Percentiles rank a stretch among this genome's conserved stretches.
These are phyloP conservation scores for Pyrenophora seminiperda DNA, from an alignment of 2,329 filamentous ascomycete species.

Conservation along the genomic window DNA sequence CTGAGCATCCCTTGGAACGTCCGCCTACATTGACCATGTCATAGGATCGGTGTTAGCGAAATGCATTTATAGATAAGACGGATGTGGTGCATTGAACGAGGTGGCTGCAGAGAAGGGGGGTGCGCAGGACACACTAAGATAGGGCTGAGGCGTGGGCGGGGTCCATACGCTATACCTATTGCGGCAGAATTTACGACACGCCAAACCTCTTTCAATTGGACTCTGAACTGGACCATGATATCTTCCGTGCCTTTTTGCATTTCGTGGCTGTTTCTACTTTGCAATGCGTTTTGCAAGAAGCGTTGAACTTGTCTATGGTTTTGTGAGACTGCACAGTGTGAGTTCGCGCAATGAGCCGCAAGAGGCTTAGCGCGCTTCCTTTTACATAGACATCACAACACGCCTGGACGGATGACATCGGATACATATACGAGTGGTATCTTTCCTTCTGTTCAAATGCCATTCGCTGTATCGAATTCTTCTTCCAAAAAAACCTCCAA, in stretches of 20 bases:
- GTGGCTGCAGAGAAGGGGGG: constrained; percentile 1
- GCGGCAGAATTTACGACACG: constrained; percentile 32
- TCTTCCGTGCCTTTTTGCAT: background rate
- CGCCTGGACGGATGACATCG: background rate
- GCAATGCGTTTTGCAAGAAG: too few relatives aligned
- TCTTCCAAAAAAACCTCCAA: too few relatives aligned
- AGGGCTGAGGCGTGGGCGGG: background rate
- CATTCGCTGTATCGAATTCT: background rate
- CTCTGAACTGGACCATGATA: background rate
- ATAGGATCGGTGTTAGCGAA: background rate
- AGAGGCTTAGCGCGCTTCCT: background rate
- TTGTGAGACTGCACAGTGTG: background rate
- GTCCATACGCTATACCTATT: constrained; percentile 27
- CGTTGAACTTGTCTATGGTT: background rate
- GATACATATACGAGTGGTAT: background rate
- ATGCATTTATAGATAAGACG: background rate
- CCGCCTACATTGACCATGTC: constrained; percentile 42
- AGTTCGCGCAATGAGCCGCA: constrained; percentile 13
- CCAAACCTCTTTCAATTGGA: background rate
- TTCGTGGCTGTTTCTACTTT: too few relatives aligned
- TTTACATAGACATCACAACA: background rate
- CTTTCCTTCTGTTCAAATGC: background rate
- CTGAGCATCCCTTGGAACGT: constrained; percentile 40
- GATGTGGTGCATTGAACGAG: constrained; percentile 7
- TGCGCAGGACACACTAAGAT: constrained; percentile 1